Base-by-base conservation (phyloP, 2,329 filamentous ascomycete species). In the Chaetomium sp. region DNA sequence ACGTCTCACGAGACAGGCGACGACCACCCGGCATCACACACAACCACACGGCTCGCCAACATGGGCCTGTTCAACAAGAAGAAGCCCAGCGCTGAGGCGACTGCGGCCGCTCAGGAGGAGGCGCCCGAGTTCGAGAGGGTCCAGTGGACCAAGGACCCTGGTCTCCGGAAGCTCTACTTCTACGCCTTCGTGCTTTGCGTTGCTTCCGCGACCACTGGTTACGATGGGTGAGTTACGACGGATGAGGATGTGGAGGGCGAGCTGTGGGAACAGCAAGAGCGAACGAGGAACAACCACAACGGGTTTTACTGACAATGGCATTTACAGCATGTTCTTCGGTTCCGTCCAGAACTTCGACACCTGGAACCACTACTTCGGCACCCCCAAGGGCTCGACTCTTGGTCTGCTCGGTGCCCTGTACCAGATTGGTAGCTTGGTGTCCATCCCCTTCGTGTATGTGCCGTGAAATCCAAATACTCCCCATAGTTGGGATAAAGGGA, bases 351-450 rank as follows among this genome's bases (percentile, higher is more conserved):
- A 73, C 62, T 74, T 76, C 61, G 60, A 71, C 1, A 66, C 67
- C 33, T 79, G 75, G 76, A 69, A 75, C 63, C 64, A 65, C 27
- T 76, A 74, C 65, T 82, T 82, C 61, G 69, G 71, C 35, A 49
- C 78, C 54, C 79, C 72, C 0, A 42, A 74, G 65, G 66, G 76
- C 60, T 65, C 69, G 57, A 61, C 68, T 66, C 68, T 76, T 6
- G 82, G 82, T 51, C 73, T 85, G 36, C 72, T 85, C 3, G 77
- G 76, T 8, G 79, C 81, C 6, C 76, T 80, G 59, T 85, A 84
- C 68, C 80, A 80, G 61, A 76, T 85, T 42, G 81, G 81, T 46
- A 79, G 78, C 55, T 74, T 85, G 57, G 69, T 72, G 44, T 79
- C 78, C 32, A 78, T 85, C 42, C 80, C 79, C 2, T 69, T 84